Base-by-base conservation (phyloP, 768 basidiomycete genomes). In the Lactarius quietus region DNA sequence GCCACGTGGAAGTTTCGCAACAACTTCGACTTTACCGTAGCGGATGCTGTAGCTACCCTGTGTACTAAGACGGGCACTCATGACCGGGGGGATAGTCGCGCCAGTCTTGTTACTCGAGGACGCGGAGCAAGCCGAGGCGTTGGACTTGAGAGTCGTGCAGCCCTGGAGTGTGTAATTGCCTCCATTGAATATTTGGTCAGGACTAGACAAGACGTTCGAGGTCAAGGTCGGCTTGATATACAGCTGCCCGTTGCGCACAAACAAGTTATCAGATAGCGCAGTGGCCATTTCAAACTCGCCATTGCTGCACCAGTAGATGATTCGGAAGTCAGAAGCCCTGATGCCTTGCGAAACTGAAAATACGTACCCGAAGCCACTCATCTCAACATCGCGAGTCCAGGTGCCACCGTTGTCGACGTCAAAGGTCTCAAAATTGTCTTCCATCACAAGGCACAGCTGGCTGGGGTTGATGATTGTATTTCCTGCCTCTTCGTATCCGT, bases 141-240 rank as follows among this genome's bases (percentile, higher is more conserved):
- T 77, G 39, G 66, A 67, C 63, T 72, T 57, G 48, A 69, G 68
- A 60, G 74, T 73, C 31, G 70, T 79, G 69, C 78, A 81, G 6
- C 72, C 79, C 3, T 72, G 70, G n/a, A 82, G 72, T 20, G 70
- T 73, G 67, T 79, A 77, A 28, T 71, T 74, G 1, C 66, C 70
- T 23, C 81, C 82, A 69, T 82, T 70, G 64, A 78, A 72, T 23
- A 85, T 77, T 0, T 76, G 72, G 60, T 70, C 59, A 0, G 59
- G 61, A 18, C 70, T 74, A 9, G 79, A 78, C 69, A 85, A 74
- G 6, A 74, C 73, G 70, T 85, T 83, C 45, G 80, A 77, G 7
- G 85, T 86, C 65, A 86, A 78, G 9, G 86, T 86, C 12, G 86
- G 77, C 71, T 83, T 79, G 73, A 87, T 83, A 77, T 84, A 86